Evolutionary conservation across 1,284 basidiomycete genomes (phyloP), one percentile per base, ranked within the genome.

Genomic region (Schizophyllum amplum): DNA sequence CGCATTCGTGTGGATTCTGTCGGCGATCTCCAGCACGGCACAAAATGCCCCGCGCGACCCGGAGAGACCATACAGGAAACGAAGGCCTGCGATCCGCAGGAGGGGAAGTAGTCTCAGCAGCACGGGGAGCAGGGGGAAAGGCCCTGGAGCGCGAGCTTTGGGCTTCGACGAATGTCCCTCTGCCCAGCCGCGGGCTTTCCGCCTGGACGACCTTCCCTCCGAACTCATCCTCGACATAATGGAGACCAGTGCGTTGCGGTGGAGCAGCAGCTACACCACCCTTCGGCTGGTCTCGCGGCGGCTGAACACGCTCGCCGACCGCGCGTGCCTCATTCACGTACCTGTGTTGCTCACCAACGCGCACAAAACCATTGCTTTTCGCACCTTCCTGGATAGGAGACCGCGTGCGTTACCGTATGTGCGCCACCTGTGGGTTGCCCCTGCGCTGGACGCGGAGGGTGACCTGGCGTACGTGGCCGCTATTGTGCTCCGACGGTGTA

Each of bases 401-500:
- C 58, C 60, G 1, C 57, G 60, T 23, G 53, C 59, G 4, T 58
- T 61, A n/a, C 52, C 53, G 0, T 27, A 57, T 33, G 59, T 65
- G 42, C 59, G 47, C 21, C n/a, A 52, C 15, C 57, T 65, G 2
- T 65, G 60, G 60, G 57, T 59, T 26, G 61, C 54, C 27, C 23
- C 21, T 55, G 51, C 13, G 54, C 57, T 22, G 54, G 55, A 2
- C 33, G 54, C 1, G 51, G 54, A 6, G 27, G 42, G 7, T 13
- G 56, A 24, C 9, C 13, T 1, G 22, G 46, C 20, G 20, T 52
- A 20, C 56, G 53, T 51, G 49, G 52, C 3, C 33, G 26, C 11
- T 17, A 42, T 42, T 9, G 66, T 71, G 20, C 59, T 72, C 55
- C 59, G 61, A 53, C 57, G 57, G 22, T 72, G 70, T 59, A 65